Base-by-base conservation (phyloP, 2,329 filamentous ascomycete genomes). In the Fusarium continuum region DNA sequence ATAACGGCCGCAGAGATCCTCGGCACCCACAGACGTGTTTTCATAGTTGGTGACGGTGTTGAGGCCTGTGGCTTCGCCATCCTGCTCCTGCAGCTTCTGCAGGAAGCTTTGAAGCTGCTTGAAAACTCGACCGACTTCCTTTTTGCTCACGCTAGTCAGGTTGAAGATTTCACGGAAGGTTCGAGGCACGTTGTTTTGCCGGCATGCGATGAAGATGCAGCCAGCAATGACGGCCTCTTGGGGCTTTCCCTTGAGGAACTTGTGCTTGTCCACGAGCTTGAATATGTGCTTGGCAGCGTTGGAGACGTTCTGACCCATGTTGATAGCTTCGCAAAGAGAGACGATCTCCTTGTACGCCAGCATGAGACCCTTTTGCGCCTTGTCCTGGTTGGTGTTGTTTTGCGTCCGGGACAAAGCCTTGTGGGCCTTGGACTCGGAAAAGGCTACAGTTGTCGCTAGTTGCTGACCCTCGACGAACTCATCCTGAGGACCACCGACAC, bases 191-290 rank as follows among this genome's bases (percentile, higher is more conserved):
- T 88, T 87, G 73, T 92, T 91, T 77, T 97, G 92, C 38, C 95
- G 92, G 76, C 94, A 98, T 34, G 95, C 93, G 70, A 99, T 94
- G 82, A 99, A 98, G 77, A 99, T 95, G 78, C 93, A 97, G 7
- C 93, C 93, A 6, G 95, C 95, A 67, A 98, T 94, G 68, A 99
- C 90, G 52, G 92, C 91, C 70, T 98, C 94, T 73, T 93, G 91
- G 1, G 91, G 90, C 79, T 99, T 99, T 74, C 93, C 93, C 80
- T 97, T 97, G 84, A 98, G 93, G 52, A 93, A 85, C 76, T 94
- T 94, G 73, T 90, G 89, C 77, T 99, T 95, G 70, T 97, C 93
- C 20, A 94, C 91, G 54, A 95, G 85, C 81, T 97, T 98, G 85
- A 91, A 99, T 65, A 98, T 89, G 75, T 96, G 91, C 81, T 97